Evolutionary conservation across 2,329 filamentous ascomycete genomes (phyloP).

Genomic region (Fusarium papillatum): DNA sequence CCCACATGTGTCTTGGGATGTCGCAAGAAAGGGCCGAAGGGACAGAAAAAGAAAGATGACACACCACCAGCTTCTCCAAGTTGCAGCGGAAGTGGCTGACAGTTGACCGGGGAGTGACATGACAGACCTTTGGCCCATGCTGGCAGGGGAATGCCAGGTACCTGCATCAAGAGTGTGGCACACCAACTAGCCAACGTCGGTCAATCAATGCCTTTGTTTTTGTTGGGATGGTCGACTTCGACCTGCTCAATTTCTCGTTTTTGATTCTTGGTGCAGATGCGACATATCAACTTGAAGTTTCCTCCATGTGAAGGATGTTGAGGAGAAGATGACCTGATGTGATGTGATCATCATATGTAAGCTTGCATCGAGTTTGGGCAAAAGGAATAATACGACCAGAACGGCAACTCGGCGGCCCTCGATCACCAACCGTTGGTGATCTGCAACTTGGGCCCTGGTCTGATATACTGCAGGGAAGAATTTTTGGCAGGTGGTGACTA

Average conservation of each 20-base stretch:
- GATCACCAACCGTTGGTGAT: conserved; percentile 24
- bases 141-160: background rate
- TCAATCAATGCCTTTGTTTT: conserved; percentile 4
- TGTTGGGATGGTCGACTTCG: conserved; percentile 6
- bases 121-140: background rate
- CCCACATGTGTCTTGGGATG: conserved; percentile 10
- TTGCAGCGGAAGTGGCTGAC: conserved; percentile 26
- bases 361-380: conserved; percentile 9
- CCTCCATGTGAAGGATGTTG: conserved; percentile 5
- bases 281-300: background rate
- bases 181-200: conserved; percentile 4
- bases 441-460: conserved; percentile 10
- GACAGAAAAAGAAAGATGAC: conserved; percentile 25
- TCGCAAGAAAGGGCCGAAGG: conserved; percentile 19
- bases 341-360: conserved; percentile 23
- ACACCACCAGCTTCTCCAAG: conserved; percentile 20
- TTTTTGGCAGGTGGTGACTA: conserved; percentile 8
- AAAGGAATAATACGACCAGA: conserved; percentile 7
- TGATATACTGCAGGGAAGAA: background rate
- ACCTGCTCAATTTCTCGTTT: background rate
- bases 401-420: conserved; percentile 1
- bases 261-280: conserved; percentile 7
- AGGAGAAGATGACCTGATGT: conserved; percentile 21
- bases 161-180: conserved; percentile 15
- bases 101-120: conserved; percentile 9